These are phyloP conservation scores for Cytospora leucostoma DNA, from an alignment of 2,329 filamentous ascomycete genomes.

Conservation along the genomic window DNA sequence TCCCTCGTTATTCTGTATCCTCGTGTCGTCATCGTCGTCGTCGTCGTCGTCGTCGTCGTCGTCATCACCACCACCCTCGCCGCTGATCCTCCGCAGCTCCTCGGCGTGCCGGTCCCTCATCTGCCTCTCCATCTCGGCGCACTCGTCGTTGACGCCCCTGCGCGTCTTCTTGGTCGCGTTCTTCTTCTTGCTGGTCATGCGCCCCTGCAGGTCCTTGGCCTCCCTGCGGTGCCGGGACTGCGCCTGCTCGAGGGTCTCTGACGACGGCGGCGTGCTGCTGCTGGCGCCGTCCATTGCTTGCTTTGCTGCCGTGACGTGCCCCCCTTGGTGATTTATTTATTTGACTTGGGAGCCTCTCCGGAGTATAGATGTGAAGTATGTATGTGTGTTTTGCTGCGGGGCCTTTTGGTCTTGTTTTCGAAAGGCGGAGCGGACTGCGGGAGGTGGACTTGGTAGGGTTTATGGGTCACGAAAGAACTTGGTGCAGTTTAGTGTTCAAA, in stretches of 20 bases:
- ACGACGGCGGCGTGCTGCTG: neutral
- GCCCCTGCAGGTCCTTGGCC: slow-evolving; percentile 79
- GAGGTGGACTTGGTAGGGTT: neutral
- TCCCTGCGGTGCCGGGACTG: slow-evolving; percentile 84
- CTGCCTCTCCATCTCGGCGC: slow-evolving; percentile 67
- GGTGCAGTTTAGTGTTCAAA: no score
- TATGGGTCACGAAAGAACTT: neutral
- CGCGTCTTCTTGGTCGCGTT: slow-evolving; percentile 85
- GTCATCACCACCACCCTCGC: slow-evolving; percentile 27
- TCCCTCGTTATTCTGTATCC: slow-evolving; percentile 13
- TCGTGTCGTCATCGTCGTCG: slow-evolving; percentile 26
- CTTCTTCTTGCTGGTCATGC: slow-evolving; percentile 95
- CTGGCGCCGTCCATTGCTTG: slow-evolving; percentile 12
- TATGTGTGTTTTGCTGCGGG: no score
- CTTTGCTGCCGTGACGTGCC: neutral
- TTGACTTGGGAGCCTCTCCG: no score
- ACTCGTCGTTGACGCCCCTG: slow-evolving; percentile 75
- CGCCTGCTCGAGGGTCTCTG: slow-evolving; percentile 70
- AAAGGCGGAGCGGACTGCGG: neutral
- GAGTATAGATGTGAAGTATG: neutral
- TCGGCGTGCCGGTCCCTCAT: slow-evolving; percentile 66
- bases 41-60: slow-evolving; percentile 21
- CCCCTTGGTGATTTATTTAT: neutral
- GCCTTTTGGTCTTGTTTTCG: neutral
- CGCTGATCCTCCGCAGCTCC: slow-evolving; percentile 53